Evolutionary conservation across 345 rosid genomes (phyloP).

Genomic region (Populus davidiana): DNA sequence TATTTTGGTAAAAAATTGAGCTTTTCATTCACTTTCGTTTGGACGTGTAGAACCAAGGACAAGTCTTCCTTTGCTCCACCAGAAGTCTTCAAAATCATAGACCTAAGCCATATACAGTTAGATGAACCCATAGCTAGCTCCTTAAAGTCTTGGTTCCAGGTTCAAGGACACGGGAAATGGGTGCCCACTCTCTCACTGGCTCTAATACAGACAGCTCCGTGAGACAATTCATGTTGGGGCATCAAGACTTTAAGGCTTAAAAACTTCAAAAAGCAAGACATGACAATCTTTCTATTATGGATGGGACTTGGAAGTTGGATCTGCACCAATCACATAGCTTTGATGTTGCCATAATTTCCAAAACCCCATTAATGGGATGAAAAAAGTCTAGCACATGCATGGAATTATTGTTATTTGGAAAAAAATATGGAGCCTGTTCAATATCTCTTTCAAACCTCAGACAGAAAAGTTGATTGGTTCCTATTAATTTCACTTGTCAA

Average conservation of each 20-base stretch:
- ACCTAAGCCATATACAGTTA: neutral
- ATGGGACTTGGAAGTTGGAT: neutral
- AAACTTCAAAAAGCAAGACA: neutral
- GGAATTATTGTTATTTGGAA: neutral
- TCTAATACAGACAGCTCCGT: neutral
- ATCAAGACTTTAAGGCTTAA: neutral
- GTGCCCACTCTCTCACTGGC: neutral
- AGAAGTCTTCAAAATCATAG: neutral
- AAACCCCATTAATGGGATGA: neutral
- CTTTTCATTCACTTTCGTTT: neutral
- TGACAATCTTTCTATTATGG: slow-evolving; percentile 1
- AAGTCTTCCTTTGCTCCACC: neutral
- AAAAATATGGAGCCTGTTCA: neutral
- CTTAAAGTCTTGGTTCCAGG: neutral
- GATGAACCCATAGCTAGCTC: neutral
- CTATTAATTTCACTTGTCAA: neutral
- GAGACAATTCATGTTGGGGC: neutral
- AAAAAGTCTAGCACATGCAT: neutral
- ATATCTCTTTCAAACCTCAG: neutral
- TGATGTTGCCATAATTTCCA: neutral
- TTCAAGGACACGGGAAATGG: neutral
- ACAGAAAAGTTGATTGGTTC: neutral
- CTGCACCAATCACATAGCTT: neutral
- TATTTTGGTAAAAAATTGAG: neutral
- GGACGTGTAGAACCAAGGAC: neutral